phyloP scores from a whole-genome alignment of 116 monocot genomes.

The Zostera marina region DNA sequence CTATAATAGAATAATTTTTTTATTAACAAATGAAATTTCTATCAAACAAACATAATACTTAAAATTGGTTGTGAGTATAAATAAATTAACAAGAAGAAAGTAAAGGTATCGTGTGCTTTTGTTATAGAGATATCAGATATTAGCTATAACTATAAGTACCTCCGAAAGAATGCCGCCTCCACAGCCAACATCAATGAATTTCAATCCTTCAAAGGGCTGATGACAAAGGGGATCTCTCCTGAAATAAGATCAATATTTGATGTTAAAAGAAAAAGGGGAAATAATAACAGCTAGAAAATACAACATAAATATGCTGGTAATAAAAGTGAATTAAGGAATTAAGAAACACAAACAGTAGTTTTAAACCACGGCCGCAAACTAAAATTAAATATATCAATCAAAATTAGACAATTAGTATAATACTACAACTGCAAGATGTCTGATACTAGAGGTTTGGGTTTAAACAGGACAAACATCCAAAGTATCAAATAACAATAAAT shows the following conservation, averaged over 20 bases:
- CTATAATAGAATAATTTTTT: too few species aligned
- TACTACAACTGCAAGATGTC: too few species aligned
- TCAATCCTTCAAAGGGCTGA: conserved; percentile 87
- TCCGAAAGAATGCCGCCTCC: conserved; percentile 94
- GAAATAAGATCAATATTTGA: background rate
- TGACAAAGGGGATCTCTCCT: conserved; percentile 56
- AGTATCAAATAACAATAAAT: too few species aligned
- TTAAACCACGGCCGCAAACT: background rate
- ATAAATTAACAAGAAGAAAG: too few species aligned
- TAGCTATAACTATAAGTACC: conserved; percentile 25
- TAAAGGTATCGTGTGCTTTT: background rate
- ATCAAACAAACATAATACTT: too few species aligned
- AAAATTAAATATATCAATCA: too few species aligned
- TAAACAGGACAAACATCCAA: too few species aligned
- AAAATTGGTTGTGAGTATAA: too few species aligned
- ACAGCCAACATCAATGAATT: conserved; percentile 87
- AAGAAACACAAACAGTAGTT: background rate
- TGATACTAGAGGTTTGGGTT: too few species aligned
- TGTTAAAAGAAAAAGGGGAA: background rate
- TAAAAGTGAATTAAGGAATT: background rate
- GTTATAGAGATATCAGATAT: background rate
- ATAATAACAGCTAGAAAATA: background rate
- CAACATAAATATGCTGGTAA: background rate
- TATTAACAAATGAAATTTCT: too few species aligned
- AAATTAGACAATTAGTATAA: too few species aligned